Base-by-base conservation (phyloP, 1,284 basidiomycete genomes). In the Cryptococcus floricola region DNA sequence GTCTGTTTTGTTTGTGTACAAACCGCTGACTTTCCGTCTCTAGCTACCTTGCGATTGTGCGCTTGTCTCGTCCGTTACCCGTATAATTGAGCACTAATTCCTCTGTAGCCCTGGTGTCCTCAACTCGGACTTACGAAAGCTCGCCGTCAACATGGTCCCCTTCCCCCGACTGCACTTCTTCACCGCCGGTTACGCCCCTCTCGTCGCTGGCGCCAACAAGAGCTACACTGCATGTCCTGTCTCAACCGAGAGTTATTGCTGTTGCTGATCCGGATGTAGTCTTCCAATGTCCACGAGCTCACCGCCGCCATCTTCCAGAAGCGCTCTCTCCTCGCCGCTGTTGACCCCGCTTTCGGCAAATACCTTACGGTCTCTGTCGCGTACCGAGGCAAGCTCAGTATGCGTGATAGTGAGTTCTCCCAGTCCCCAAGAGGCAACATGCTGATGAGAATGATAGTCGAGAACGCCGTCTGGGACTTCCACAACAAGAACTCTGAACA, bases 151-250 rank as follows among this genome's bases (percentile, higher is more conserved):
- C 78, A 83, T 97, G 73, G 71, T 95, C 53, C 91, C 91, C 0
- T 95, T 95, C 82, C 91, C 91, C 63, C 89, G 91, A 60, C 82
- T 95, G 53, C 91, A 95, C 73, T 95, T 94, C 83, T 82, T 95
- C 63, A 88, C 89, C 77, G 88, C 88, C 34, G 91, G 88, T 59
- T 91, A 89, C 71, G 89, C 89, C 0, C 91, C 91, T 0, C 84
- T 94, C 67, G 82, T 82, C 60, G 82, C 89, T 59, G 78, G 82
- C 0, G 83, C 82, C 50, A 78, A 83, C 4, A 81, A 81, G 59
- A 80, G 83, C 8, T 96, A 86, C 80, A 73, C 66, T 41, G 74
- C 76, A 53, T 59, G 75, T 54, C 66, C 53, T 60, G 59, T 78
- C 37, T 38, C 12, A 31, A 5, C n/a, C 41, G 18, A 31, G 19